phyloP scores from a whole-genome alignment of 805 yeast genomes.

The Metschnikowia gelsemii region DNA sequence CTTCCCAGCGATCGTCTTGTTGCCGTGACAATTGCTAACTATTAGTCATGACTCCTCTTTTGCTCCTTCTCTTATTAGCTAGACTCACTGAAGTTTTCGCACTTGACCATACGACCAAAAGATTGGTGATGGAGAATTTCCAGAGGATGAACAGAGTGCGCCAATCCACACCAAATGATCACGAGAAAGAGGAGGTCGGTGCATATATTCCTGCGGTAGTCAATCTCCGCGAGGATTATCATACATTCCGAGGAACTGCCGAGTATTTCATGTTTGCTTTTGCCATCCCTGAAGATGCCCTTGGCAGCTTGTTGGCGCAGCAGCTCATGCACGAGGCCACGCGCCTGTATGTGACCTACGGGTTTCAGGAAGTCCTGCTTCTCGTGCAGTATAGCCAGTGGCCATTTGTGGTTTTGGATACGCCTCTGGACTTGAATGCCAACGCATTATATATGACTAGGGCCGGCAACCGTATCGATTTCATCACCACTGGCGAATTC shows the following conservation, averaged over 20 bases:
- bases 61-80: too few species aligned
- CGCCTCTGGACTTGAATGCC: not conserved
- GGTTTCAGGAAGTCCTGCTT: not conserved
- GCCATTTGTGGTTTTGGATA: not conserved
- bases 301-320: not conserved
- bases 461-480: not conserved
- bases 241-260: not conserved
- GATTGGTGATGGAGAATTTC: too few species aligned
- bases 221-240: not conserved
- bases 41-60: too few species aligned
- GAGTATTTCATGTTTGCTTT: not conserved
- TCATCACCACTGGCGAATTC: not conserved
- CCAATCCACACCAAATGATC: too few species aligned
- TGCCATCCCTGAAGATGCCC: not conserved
- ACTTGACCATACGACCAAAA: too few species aligned
- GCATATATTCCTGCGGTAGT: not conserved
- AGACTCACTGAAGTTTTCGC: too few species aligned
- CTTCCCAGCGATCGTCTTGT: too few species aligned
- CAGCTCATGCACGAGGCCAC: not conserved
- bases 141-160: too few species aligned
- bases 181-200: too few species aligned
- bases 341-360: not conserved
- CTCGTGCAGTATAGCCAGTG: constrained; percentile 1
- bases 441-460: not conserved
- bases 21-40: too few species aligned